phyloP scores from a whole-genome alignment of 129 eudicot genomes.

The Arctium minus region DNA sequence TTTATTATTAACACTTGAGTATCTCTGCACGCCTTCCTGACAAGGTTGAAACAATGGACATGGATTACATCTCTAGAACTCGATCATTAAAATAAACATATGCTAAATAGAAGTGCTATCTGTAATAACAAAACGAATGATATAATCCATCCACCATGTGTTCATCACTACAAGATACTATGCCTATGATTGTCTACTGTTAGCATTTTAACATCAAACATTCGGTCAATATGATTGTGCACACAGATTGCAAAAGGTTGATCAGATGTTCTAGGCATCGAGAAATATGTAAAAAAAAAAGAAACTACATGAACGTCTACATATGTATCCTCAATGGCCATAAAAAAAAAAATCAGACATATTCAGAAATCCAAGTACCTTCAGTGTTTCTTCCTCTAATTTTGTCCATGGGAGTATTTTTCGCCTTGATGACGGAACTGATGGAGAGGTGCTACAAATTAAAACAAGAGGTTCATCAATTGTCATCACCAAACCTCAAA shows the following conservation, averaged over 20 bases:
- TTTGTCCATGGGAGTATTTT: slow-evolving; percentile 58
- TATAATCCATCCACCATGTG: slow-evolving; percentile 1
- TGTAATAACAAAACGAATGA: not conserved
- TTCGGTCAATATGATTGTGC: too few species aligned
- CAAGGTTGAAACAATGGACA: slow-evolving; percentile 1
- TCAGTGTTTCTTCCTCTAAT: slow-evolving; percentile 63
- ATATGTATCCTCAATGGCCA: not conserved
- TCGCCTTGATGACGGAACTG: slow-evolving; percentile 49
- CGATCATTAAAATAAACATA: not conserved
- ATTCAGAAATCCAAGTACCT: slow-evolving; percentile 37
- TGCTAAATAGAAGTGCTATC: not conserved
- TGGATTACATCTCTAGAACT: slow-evolving; percentile 9
- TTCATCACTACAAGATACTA: not conserved
- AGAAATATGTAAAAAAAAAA: too few species aligned
- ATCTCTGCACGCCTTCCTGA: slow-evolving; percentile 61
- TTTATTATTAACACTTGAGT: slow-evolving; percentile 21
- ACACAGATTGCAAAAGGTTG: too few species aligned
- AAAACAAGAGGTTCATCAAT: not conserved
- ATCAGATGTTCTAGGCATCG: too few species aligned
- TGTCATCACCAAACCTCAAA: not conserved
- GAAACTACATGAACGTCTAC: not conserved
- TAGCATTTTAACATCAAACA: too few species aligned
- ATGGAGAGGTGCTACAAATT: slow-evolving; percentile 48
- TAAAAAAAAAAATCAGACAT: not conserved
- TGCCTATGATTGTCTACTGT: not conserved